Evolutionary conservation across 331 rosid genomes (phyloP), one percentile per base, ranked within the genome.

Genomic region (Malus hybrid): DNA sequence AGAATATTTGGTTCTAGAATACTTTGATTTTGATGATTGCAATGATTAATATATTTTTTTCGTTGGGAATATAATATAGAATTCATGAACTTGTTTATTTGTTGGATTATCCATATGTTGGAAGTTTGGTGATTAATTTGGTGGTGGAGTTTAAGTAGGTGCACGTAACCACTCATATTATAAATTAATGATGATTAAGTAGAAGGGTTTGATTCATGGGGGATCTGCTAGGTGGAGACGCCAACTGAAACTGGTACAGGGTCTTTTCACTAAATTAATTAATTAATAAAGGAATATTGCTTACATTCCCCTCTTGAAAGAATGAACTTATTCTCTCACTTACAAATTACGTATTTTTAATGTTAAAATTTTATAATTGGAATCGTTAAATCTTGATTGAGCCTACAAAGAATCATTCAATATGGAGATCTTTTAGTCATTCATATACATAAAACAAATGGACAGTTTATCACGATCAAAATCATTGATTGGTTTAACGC

Each of bases 81-180:
- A 72, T 81, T 68, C 69, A 65, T 71, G 84, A 81, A 76, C 81
- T 80, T 76, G 70, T 75, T 80, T 68, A 72, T 68, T 80, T 68
- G 78, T 72, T 79, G 55, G 78, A 39, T 70, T 76, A 76, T 80
- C 77, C 77, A 39, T 70, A 39, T 64, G 50, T 65, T 57, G 28
- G 6, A 67, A 63, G 74, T 50, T 79, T 19, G 71, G 76, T 39
- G 60, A 69, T 48, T 77, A n/a, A 3, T 20, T 52, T 27, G 68
- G 72, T 67, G 69, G 56, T 39, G 59, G 74, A 64, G 73, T n/a
- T 67, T 57, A 44, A 44, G 7, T 44, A 56, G 19, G 10, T 79
- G 69, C 77, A 74, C 31, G 28, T 34, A 19, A 44, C 67, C 62
- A 76, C 6, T 67, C 67, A 24, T 19, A 42, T 65, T 31, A 9